Conservation (phyloP, 1,284 basidiomycete species). For the Ustilago lituana region DNA sequence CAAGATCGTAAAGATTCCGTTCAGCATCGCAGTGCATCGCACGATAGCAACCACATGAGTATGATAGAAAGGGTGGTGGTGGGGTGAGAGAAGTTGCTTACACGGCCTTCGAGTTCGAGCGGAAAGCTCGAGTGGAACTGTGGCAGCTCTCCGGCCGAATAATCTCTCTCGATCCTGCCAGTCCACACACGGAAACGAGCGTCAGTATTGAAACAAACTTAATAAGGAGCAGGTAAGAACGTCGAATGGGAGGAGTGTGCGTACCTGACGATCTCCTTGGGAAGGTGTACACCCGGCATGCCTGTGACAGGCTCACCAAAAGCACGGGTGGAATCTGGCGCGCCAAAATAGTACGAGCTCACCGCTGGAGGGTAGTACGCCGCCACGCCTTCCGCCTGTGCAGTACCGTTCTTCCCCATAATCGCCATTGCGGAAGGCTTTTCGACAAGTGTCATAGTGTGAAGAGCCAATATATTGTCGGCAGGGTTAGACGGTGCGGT, state of each 20-base stretch:
- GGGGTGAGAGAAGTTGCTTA: constrained; percentile 61
- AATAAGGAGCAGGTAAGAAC: not conserved
- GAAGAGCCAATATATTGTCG: too few relatives aligned
- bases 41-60: too few relatives aligned
- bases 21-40: too few relatives aligned
- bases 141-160: constrained; percentile 79
- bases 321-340: constrained; percentile 70
- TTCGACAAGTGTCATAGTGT: not conserved
- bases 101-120: constrained; percentile 81
- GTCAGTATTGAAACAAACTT: not conserved
- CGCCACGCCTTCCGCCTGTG: not conserved
- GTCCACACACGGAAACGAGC: not conserved
- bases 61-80: not conserved
- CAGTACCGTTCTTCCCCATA: not conserved
- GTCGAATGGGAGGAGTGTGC: not conserved
- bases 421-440: not conserved
- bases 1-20: too few relatives aligned
- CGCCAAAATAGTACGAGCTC: constrained; percentile 54
- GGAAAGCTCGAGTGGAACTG: constrained; percentile 82
- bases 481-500: too few relatives aligned
- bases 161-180: constrained; percentile 79
- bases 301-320: constrained; percentile 80
- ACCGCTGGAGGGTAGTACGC: constrained; percentile 18
- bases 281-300: constrained; percentile 80
- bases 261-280: constrained; percentile 78